These are phyloP conservation scores for Fusarium sp. DNA, from an alignment of 2,329 filamentous ascomycete genomes.

Conservation along the genomic window DNA sequence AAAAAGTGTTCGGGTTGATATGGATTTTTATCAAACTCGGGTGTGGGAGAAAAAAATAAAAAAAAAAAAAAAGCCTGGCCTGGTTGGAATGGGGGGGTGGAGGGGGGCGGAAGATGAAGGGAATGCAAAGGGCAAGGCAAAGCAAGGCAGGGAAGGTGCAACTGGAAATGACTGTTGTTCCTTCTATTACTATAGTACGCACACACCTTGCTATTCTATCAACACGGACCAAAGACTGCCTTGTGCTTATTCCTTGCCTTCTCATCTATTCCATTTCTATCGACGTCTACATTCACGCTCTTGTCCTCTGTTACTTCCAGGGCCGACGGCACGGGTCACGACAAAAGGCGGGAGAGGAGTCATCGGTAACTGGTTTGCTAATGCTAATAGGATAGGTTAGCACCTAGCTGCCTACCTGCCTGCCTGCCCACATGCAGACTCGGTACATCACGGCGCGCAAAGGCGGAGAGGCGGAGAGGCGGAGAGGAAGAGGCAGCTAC, in stretches of 20 bases:
- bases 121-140: slow-evolving; percentile 27
- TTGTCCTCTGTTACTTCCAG: slow-evolving; percentile 3
- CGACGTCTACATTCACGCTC: background rate
- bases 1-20: slow-evolving; percentile 47
- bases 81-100: slow-evolving; percentile 41
- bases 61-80: slow-evolving; percentile 32
- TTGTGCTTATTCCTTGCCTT: slow-evolving; percentile 18
- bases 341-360: slow-evolving; percentile 25
- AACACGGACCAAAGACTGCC: slow-evolving; percentile 19
- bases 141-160: slow-evolving; percentile 33
- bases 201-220: slow-evolving; percentile 1
- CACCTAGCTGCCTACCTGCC: background rate
- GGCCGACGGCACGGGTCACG: slow-evolving; percentile 22
- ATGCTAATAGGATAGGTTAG: background rate
- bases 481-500: slow-evolving; percentile 12
- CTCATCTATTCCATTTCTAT: background rate
- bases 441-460: slow-evolving; percentile 35
- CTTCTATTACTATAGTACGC: background rate
- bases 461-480: slow-evolving; percentile 37
- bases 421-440: slow-evolving; percentile 23
- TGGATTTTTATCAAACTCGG: slow-evolving; percentile 46
- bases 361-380: slow-evolving; percentile 3
- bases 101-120: slow-evolving; percentile 25
- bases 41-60: slow-evolving; percentile 45
- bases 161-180: slow-evolving; percentile 32